Base-by-base conservation (phyloP, 1,284 basidiomycete species). In the Boletus semigastroideus region DNA sequence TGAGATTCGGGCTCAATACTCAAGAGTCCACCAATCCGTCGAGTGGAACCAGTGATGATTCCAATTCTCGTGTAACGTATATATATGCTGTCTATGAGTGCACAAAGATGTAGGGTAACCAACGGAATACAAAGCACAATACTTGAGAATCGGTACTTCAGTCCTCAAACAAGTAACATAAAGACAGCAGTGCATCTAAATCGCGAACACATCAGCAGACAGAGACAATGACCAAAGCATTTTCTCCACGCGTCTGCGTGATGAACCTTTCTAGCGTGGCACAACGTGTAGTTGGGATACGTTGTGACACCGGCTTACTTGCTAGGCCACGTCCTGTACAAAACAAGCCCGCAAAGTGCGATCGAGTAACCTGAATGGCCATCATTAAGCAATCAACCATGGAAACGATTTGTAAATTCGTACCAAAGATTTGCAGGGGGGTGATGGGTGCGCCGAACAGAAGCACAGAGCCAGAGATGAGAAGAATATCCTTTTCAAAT, bases 381-480 rank as follows among this genome's bases (percentile, higher is more conserved):
- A n/a, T 50, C 17, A 48, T 44, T 55, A n/a, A 52, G 45, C 6
- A 13, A 43, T 27, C 40, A 40, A 25, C 48, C 31, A 9, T 45
- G 25, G 19, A 8, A n/a, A 39, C 30, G 5, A 31, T 36, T n/a
- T 43, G 13, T 28, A 31, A 27, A 43, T 17, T 72, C 81, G 68
- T 71, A 79, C 92, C 95, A 65, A 97, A 76, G 37, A 97, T 79
- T 70, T 99, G 96, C 20, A 96, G 70, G 1, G 86, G 81, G 19
- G 92, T 92, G 63, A 98, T 86, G 25, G 73, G 69, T 36, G 83
- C 82, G 42, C 90, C 86, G 64, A 96, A 94, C 54, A 97, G 75
- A 55, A 93, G 71, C 51, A 96, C 94, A 3, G 90, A 92, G 45
- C 92, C 94, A 6, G 85, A 78, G 72, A 99, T 94, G 58, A 98